Conservation (phyloP, 306 rosid genomes). For the Lotus japonicus region DNA sequence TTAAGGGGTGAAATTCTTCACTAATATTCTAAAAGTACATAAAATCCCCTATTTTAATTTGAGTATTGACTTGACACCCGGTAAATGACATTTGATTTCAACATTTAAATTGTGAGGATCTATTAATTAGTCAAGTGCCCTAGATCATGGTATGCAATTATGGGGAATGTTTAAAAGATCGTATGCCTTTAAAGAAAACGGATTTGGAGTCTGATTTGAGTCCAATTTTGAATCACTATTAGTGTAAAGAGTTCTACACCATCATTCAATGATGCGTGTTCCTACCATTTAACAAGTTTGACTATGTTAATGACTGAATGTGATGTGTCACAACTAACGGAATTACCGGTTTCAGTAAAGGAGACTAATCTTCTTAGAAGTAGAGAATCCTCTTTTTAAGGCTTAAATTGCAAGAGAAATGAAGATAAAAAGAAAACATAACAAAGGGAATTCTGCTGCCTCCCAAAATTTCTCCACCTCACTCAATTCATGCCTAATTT, state of each 20-base stretch:
- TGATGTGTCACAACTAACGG: neutral
- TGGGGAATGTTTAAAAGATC: constrained; percentile 9
- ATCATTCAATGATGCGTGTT: neutral
- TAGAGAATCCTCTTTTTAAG: neutral
- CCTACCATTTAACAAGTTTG: neutral
- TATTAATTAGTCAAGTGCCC: neutral
- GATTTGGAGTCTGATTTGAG: neutral
- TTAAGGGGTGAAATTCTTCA: neutral
- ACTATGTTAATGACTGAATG: neutral
- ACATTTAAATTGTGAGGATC: neutral
- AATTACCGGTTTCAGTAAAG: neutral
- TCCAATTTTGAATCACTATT: neutral
- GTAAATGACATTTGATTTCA: neutral
- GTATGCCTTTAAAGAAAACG: constrained; percentile 3
- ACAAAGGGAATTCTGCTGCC: neutral
- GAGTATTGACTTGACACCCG: neutral
- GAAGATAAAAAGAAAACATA: neutral
- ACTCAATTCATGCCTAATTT: neutral
- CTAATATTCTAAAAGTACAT: neutral
- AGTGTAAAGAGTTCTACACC: constrained; percentile 1
- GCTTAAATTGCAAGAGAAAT: neutral
- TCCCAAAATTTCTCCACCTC: neutral
- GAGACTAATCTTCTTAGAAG: neutral
- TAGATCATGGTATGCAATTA: neutral
- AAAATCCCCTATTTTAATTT: neutral